A percentile compares a stretch with the other conserved stretches of the same genome.
Evolutionary conservation across 805 yeast species (phyloP).

Genomic region (Wickerhamia fluorescens): DNA sequence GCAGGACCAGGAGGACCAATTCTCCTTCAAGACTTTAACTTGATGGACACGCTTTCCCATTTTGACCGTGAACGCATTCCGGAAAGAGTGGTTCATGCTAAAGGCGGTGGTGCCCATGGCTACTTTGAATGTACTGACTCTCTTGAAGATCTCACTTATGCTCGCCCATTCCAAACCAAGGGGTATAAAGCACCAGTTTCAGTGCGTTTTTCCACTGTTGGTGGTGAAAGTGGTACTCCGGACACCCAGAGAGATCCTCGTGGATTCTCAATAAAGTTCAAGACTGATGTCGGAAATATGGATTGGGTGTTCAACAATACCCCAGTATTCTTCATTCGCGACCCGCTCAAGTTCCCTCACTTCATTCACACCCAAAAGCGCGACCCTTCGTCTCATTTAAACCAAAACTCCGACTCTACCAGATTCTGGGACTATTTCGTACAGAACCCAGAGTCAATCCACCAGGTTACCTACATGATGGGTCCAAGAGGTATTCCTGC

Average conservation of each 20-base stretch:
- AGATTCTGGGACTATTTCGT: slow-evolving; percentile 53
- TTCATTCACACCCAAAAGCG: slow-evolving; percentile 88
- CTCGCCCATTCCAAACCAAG: slow-evolving; percentile 61
- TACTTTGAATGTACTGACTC: slow-evolving; percentile 74
- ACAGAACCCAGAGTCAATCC: slow-evolving; percentile 49
- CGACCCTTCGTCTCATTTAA: slow-evolving; percentile 56
- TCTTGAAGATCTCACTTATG: slow-evolving; percentile 57
- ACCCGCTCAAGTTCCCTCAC: slow-evolving; percentile 79
- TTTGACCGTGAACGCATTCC: slow-evolving; percentile 88
- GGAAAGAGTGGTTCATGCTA: slow-evolving; percentile 90
- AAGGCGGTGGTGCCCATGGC: slow-evolving; percentile 90
- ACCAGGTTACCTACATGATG: slow-evolving; percentile 51
- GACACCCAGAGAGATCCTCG: slow-evolving; percentile 86
- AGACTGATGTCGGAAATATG: slow-evolving; percentile 78
- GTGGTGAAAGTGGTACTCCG: slow-evolving; percentile 77
- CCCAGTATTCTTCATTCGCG: slow-evolving; percentile 79
- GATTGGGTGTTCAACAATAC: slow-evolving; percentile 85
- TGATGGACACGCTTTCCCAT: slow-evolving; percentile 77
- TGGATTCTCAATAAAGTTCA: slow-evolving; percentile 74
- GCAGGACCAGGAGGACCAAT: slow-evolving; percentile 73
- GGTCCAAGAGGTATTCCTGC: slow-evolving; percentile 57
- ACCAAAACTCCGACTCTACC: slow-evolving; percentile 39
- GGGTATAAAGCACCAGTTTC: slow-evolving; percentile 76
- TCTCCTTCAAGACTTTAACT: slow-evolving; percentile 71
- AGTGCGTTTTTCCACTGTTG: slow-evolving; percentile 80